phyloP scores from a whole-genome alignment of 2,329 filamentous ascomycete genomes.

The Trichophaea hybrida region DNA sequence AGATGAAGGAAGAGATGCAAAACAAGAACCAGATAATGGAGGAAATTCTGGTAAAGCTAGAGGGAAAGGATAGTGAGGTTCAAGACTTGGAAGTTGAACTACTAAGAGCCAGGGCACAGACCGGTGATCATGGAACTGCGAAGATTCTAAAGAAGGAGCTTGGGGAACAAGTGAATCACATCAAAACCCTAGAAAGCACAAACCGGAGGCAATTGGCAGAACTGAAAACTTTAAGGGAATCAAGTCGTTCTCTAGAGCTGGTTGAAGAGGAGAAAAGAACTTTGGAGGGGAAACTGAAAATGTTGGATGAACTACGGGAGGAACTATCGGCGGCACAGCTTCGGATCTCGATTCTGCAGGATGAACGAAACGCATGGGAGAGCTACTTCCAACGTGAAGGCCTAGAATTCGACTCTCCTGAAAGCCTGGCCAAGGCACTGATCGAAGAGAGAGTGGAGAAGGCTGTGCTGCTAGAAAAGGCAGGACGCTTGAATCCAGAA shows the following conservation, averaged over 20 bases:
- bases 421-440: constrained; percentile 70
- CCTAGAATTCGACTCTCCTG: constrained; percentile 71
- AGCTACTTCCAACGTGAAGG: constrained; percentile 62
- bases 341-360: constrained; percentile 73
- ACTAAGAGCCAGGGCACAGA: constrained; percentile 66
- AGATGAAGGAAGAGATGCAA: constrained; percentile 38
- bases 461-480: constrained; percentile 61
- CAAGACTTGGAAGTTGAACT: constrained; percentile 71
- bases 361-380: constrained; percentile 76
- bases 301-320: constrained; percentile 57
- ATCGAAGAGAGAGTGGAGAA: constrained; percentile 69
- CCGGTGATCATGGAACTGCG: constrained; percentile 73
- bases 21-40: constrained; percentile 44
- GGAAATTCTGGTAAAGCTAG: constrained; percentile 50
- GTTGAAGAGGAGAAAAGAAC: constrained; percentile 89
- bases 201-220: constrained; percentile 69
- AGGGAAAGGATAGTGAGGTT: constrained; percentile 54
- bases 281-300: constrained; percentile 60
- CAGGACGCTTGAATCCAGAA: constrained; percentile 68
- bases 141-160: constrained; percentile 75
- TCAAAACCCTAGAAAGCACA: constrained; percentile 63
- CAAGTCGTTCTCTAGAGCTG: constrained; percentile 77
- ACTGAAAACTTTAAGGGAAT: constrained; percentile 64
- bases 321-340: constrained; percentile 68
- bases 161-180: constrained; percentile 78